Base-by-base conservation (phyloP, 2,329 filamentous ascomycete genomes). In the Fusarium sarcochroum region DNA sequence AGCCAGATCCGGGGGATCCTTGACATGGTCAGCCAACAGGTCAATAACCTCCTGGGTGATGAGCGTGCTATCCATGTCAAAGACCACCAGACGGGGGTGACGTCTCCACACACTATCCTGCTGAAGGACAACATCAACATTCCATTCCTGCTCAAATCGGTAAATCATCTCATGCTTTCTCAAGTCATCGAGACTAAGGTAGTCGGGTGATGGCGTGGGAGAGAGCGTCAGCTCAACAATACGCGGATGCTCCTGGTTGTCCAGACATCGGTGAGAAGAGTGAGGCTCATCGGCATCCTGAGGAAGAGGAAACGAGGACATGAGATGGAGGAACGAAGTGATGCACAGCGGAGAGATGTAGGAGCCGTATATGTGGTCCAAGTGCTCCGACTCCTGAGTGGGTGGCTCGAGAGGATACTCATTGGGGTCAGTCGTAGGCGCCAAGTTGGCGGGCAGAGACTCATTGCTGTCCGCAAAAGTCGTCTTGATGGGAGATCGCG, bases 21-120 rank as follows among this genome's bases (percentile, higher is more conserved):
- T 84, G 73, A 97, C 89, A 37, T 91, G 91, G 54, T 91, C 90
- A 6, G 96, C 96, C 58, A 99, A 90, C 74, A 98, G 90, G 79
- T 99, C 96, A 76, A 99, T 98, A 63, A 98, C 94, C 82, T 99
- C 96, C 79, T 99, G 94, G 54, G 95, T 92, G 77, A 99, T 98
- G 63, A 99, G 87, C 0, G 96, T 99, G 79, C 92, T 96, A 82
- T 99, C 96, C 96, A 99, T 99, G 79, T 99, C 96, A 76, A 99
- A 99, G 32, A 98, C 93, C 5, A 95, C 94, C 13, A 98, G 85
- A 10, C 95, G 89, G 70, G 94, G 94, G 79, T 97, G 89, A 27
- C 91, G 87, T 60, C 93, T 86, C 84, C 91, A 93, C 32, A 95
- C 84, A 30, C 84, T 87, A 76, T 95, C 92, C 40, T 80, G 80